Evolutionary conservation across 2,329 filamentous ascomycete genomes (phyloP).

Genomic region (Nemania sp.): DNA sequence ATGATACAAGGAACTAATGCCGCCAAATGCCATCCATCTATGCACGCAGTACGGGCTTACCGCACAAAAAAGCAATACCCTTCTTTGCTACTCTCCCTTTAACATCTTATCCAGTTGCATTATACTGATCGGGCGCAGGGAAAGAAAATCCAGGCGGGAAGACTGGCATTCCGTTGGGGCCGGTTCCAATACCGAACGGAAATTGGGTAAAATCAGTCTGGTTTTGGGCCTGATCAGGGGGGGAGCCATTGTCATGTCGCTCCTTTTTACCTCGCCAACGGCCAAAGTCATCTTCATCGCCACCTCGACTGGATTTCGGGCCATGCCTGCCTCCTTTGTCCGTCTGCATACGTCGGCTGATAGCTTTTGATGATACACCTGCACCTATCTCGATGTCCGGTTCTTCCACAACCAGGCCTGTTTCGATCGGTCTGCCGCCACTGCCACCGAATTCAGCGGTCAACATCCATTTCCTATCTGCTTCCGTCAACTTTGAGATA

Average conservation of each 20-base stretch:
- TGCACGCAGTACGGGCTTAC: not conserved
- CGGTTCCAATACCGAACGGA: slow-evolving; percentile 49
- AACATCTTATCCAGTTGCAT: slow-evolving; percentile 6
- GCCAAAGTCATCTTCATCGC: slow-evolving; percentile 35
- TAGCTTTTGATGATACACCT: slow-evolving; percentile 92
- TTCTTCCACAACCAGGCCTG: slow-evolving; percentile 89
- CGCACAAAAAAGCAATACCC: not conserved
- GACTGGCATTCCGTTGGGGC: slow-evolving; percentile 54
- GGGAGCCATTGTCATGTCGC: slow-evolving; percentile 36
- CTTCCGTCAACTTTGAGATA: slow-evolving; percentile 89
- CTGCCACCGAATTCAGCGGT: slow-evolving; percentile 93
- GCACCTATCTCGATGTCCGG: slow-evolving; percentile 98
- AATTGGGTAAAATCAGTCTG: slow-evolving; percentile 41
- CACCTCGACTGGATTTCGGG: slow-evolving; percentile 61
- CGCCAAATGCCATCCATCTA: not conserved
- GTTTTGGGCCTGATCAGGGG: slow-evolving; percentile 27
- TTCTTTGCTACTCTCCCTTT: not conserved
- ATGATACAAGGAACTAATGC: slow-evolving; percentile 12
- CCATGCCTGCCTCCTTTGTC: slow-evolving; percentile 68
- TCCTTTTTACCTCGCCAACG: slow-evolving; percentile 39
- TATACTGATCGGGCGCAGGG: slow-evolving; percentile 38
- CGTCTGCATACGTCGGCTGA: slow-evolving; percentile 69
- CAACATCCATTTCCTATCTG: slow-evolving; percentile 95
- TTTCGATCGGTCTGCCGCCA: slow-evolving; percentile 77
- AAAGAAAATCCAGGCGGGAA: slow-evolving; percentile 52